Evolutionary conservation across 495 filamentous ascomycete species (phyloP).

Genomic region (Tuber microsphaerosporum): DNA sequence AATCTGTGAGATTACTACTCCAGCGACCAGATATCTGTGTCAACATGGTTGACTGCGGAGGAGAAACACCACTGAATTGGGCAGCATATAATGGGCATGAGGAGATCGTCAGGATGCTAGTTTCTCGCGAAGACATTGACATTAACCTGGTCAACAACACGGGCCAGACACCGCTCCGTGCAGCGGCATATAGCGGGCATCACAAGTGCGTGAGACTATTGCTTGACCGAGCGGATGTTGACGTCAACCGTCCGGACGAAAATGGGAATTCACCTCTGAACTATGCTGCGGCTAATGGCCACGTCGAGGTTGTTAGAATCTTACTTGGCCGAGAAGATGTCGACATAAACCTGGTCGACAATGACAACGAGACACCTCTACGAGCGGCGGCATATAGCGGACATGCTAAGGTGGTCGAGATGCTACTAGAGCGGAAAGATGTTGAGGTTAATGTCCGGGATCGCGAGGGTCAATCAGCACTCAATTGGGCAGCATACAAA

Average conservation of each 20-base stretch:
- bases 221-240: background rate
- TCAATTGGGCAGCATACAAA: background rate
- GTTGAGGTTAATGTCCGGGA: background rate
- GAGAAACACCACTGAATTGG: background rate
- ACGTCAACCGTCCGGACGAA: background rate
- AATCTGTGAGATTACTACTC: background rate
- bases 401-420: background rate
- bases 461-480: background rate
- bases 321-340: background rate
- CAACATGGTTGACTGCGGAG: background rate
- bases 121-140: background rate
- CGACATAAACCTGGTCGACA: background rate
- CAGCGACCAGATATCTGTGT: background rate
- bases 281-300: background rate
- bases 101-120: background rate
- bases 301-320: background rate
- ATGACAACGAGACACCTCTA: background rate
- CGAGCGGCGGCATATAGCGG: constrained; percentile 1
- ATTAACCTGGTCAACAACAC: background rate
- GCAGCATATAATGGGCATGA: background rate
- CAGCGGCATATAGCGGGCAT: background rate
- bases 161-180: background rate
- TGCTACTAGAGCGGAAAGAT: background rate
- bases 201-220: background rate
- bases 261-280: background rate